These are phyloP conservation scores for Conidiobolus incongruus DNA, from an alignment of 371 early-diverging fungal genomes.

Conservation along the genomic window DNA sequence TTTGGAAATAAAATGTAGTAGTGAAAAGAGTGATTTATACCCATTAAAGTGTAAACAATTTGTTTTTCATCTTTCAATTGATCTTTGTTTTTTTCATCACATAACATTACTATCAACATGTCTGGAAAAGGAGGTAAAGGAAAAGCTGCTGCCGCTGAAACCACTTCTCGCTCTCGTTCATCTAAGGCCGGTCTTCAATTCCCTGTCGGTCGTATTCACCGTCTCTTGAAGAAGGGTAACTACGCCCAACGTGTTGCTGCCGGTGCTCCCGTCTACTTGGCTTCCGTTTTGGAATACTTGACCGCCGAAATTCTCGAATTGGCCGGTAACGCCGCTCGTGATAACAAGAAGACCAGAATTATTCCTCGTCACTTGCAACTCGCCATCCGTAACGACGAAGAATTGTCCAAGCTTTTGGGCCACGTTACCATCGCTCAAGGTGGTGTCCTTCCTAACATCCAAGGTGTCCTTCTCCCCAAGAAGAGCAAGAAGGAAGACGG, in stretches of 20 bases:
- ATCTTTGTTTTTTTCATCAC: no score
- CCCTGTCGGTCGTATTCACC: slow-evolving; percentile 94
- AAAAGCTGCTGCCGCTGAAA: slow-evolving; percentile 29
- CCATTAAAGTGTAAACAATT: no score
- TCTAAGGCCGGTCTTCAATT: slow-evolving; percentile 78
- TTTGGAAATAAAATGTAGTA: no score
- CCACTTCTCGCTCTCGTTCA: slow-evolving; percentile 38
- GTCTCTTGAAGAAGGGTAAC: slow-evolving; percentile 85
- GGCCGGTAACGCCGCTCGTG: slow-evolving; percentile 89
- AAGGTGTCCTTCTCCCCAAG: slow-evolving; percentile 40
- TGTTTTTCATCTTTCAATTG: no score
- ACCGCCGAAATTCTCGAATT: slow-evolving; percentile 92
- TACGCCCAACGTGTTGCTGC: slow-evolving; percentile 88
- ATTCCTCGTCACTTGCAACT: slow-evolving; percentile 76
- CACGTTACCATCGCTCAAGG: slow-evolving; percentile 74
- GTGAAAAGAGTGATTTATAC: no score
- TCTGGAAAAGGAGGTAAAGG: slow-evolving; percentile 16
- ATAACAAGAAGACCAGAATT: slow-evolving; percentile 90
- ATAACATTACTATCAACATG: no score
- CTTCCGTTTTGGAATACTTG: slow-evolving; percentile 90
- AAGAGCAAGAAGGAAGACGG: slow-evolving; percentile 42
- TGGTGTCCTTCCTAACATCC: slow-evolving; percentile 76
- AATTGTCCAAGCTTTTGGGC: slow-evolving; percentile 84
- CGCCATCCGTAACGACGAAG: slow-evolving; percentile 91
- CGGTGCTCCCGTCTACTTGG: slow-evolving; percentile 86